A percentile compares a stretch with the other conserved stretches of the same genome.
Evolutionary conservation across 495 filamentous ascomycete genomes (phyloP).

Genomic region (Neurospora sp.): DNA sequence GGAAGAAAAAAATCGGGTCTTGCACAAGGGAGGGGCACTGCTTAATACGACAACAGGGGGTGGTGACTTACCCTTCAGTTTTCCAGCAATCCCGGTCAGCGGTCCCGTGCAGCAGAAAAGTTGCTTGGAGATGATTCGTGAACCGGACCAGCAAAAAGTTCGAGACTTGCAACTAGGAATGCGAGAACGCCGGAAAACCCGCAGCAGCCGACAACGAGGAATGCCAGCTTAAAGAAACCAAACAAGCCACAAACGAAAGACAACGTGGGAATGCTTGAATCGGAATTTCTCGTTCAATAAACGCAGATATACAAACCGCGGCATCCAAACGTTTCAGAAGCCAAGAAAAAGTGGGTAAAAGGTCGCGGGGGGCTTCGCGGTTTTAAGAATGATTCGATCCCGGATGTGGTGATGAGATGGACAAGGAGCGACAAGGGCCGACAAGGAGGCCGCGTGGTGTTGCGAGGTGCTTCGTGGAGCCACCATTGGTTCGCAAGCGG

Average conservation of each 20-base stretch:
- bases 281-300: not conserved
- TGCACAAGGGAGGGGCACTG: not conserved
- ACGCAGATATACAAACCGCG: not conserved
- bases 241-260: conserved; percentile 3
- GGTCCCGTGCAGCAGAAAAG: not conserved
- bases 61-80: not conserved
- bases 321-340: conserved; percentile 10
- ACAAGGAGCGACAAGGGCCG: not conserved
- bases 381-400: conserved; percentile 20
- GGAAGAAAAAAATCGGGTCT: not conserved
- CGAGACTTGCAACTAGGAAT: not conserved
- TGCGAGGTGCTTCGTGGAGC: conserved; percentile 8
- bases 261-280: not conserved
- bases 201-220: not conserved
- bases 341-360: conserved; percentile 3
- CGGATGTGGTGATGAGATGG: conserved; percentile 11
- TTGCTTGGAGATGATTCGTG: not conserved
- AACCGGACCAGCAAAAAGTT: not conserved
- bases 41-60: not conserved
- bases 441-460: conserved; percentile 10
- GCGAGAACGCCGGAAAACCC: not conserved
- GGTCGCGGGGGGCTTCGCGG: conserved; percentile 6
- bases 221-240: not conserved
- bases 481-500: not conserved
- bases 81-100: not conserved